phyloP scores from a whole-genome alignment of 2,329 filamentous ascomycete genomes.

The Allantophomopsis cytisporea region DNA sequence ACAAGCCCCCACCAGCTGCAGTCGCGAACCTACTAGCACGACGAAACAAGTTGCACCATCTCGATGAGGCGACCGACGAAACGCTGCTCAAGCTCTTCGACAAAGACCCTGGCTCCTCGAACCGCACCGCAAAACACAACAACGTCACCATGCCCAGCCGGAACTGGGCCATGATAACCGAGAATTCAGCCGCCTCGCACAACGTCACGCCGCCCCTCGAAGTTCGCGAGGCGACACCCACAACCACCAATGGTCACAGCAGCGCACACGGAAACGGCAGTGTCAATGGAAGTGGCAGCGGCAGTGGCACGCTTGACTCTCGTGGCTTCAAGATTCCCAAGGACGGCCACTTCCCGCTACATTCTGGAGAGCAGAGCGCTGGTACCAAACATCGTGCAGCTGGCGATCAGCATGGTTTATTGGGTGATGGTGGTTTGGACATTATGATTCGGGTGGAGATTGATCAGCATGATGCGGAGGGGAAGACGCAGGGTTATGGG shows the following conservation, averaged over 20 bases:
- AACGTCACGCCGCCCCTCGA: no score
- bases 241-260: no score
- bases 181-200: constrained; percentile 54
- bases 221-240: no score
- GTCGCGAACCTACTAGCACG: constrained; percentile 85
- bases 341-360: constrained; percentile 58
- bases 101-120: constrained; percentile 67
- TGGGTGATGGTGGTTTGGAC: constrained; percentile 53
- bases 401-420: constrained; percentile 36
- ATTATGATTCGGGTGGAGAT: constrained; percentile 80
- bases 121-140: constrained; percentile 64
- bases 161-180: constrained; percentile 84
- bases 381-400: constrained; percentile 71
- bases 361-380: constrained; percentile 62
- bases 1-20: constrained; percentile 77
- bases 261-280: constrained; percentile 18
- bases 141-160: constrained; percentile 82
- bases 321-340: constrained; percentile 18
- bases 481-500: constrained; percentile 71
- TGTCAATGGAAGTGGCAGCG: no score
- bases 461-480: constrained; percentile 67
- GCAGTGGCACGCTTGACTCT: constrained; percentile 2
- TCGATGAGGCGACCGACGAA: constrained; percentile 68
- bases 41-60: constrained; percentile 69
- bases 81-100: constrained; percentile 88